Percentiles rank a stretch among this genome's conserved stretches.
Evolutionary conservation across 2,329 filamentous ascomycete genomes (phyloP).

Genomic region (Cladosporium oxysporum): DNA sequence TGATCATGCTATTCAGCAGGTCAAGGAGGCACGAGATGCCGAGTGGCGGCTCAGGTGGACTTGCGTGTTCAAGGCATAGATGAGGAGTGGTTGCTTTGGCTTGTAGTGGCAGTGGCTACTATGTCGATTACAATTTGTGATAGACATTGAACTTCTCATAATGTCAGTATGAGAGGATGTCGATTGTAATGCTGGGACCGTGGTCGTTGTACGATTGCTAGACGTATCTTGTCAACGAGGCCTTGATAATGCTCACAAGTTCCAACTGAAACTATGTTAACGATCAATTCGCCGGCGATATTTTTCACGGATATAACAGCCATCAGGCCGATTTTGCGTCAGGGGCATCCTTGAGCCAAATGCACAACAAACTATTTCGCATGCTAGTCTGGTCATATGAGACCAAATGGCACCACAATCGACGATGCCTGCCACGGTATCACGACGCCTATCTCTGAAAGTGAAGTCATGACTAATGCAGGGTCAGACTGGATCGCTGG

Average conservation of each 20-base stretch:
- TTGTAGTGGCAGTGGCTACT: no score
- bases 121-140: background rate
- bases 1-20: background rate
- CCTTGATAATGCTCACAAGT: background rate
- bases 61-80: no score
- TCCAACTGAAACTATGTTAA: background rate
- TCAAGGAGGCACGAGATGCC: no score
- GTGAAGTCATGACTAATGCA: background rate
- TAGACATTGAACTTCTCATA: background rate
- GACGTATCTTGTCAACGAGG: background rate
- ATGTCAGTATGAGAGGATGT: background rate
- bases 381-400: background rate
- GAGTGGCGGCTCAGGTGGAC: no score
- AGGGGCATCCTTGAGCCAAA: no score
- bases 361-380: no score
- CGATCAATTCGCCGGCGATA: background rate
- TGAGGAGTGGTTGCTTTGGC: no score
- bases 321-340: no score
- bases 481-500: background rate
- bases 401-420: background rate
- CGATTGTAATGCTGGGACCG: background rate
- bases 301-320: no score
- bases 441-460: background rate
- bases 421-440: background rate
- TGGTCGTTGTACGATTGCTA: background rate